Evolutionary conservation across 192 early-diverging fungal genomes (phyloP).

Genomic region (Backusella parvicylindrica): DNA sequence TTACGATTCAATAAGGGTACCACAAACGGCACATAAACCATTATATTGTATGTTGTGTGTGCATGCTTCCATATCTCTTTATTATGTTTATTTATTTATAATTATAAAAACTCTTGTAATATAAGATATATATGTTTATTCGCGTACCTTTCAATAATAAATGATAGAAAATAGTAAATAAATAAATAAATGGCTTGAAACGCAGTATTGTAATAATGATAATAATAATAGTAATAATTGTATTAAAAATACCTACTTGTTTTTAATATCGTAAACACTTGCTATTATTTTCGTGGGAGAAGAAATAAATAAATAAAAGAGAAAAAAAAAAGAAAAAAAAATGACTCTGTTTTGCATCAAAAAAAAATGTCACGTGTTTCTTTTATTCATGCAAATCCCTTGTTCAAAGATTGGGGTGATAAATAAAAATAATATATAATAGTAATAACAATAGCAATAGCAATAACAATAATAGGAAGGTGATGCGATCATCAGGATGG

Average conservation of each 20-base stretch:
- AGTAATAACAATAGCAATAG: not conserved
- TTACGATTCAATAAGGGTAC: constrained; percentile 62
- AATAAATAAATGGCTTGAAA: not conserved
- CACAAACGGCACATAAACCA: constrained; percentile 82
- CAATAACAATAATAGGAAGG: too few species aligned
- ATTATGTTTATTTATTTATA: too few species aligned
- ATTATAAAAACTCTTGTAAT: too few species aligned
- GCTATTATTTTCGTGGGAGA: not conserved
- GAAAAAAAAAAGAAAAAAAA: not conserved
- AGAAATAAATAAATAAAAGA: not conserved
- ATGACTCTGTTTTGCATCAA: not conserved
- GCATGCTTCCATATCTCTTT: constrained; percentile 52
- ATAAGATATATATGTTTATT: too few species aligned
- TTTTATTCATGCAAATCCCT: not conserved
- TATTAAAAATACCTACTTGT: not conserved
- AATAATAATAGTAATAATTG: not conserved
- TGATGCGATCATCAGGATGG: too few species aligned
- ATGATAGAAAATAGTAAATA: not conserved
- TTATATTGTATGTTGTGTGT: constrained; percentile 69
- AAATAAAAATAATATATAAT: not conserved
- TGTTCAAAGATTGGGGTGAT: not conserved
- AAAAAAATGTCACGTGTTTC: not conserved
- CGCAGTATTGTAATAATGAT: not conserved
- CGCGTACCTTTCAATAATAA: not conserved
- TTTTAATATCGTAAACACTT: not conserved